Percentiles rank a stretch among this genome's conserved stretches.
These are phyloP conservation scores for Phialophora macrospora DNA, from an alignment of 2,329 filamentous ascomycete species.

Conservation along the genomic window DNA sequence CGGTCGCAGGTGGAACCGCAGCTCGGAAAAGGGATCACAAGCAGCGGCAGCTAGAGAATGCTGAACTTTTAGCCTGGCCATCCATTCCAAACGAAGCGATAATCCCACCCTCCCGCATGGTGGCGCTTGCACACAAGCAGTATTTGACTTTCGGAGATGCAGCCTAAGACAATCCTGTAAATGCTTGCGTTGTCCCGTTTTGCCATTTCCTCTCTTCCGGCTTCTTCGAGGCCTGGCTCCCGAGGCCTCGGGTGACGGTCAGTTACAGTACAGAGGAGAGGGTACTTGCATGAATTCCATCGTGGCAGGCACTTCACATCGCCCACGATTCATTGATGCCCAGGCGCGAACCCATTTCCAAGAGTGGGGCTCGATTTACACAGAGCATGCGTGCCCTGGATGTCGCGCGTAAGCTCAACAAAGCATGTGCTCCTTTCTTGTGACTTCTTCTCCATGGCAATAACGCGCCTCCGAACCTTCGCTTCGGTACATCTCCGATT, in stretches of 20 bases:
- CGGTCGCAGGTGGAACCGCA: neutral
- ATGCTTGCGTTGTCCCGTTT: neutral
- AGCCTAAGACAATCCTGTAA: neutral
- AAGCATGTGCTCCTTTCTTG: neutral
- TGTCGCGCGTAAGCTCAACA: constrained; percentile 1
- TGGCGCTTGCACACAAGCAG: neutral
- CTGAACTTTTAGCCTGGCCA: constrained; percentile 15
- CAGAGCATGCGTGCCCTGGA: constrained; percentile 5
- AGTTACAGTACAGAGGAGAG: neutral
- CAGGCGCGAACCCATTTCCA: neutral
- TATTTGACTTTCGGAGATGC: constrained; percentile 3
- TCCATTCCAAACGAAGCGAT: neutral
- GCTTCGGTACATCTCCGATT: constrained; percentile 1
- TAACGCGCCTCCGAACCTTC: neutral
- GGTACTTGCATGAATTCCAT: neutral
- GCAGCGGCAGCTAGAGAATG: constrained; percentile 10
- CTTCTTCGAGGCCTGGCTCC: neutral
- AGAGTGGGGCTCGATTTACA: neutral
- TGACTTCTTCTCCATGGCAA: neutral
- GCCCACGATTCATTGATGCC: neutral
- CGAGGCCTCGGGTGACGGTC: neutral
- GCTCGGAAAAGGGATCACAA: neutral
- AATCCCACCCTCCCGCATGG: constrained; percentile 10
- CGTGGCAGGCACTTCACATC: neutral
- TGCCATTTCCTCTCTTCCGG: neutral